These are phyloP conservation scores for Coemansia biformis DNA, from an alignment of 192 early-diverging fungal species.

Conservation along the genomic window DNA sequence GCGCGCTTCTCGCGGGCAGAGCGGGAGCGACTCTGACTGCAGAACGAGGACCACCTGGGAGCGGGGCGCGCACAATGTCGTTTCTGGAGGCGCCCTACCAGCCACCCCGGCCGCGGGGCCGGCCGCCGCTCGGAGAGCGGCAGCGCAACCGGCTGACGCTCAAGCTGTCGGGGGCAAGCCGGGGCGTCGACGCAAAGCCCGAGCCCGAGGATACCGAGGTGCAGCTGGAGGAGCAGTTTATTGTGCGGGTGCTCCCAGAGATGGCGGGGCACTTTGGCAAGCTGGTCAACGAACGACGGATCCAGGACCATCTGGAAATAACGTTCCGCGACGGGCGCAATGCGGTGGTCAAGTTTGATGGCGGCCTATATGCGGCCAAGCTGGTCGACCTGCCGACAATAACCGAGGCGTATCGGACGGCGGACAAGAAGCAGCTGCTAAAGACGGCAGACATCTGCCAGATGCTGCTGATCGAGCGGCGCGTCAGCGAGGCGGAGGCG, in stretches of 20 bases:
- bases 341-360: slow-evolving; percentile 22
- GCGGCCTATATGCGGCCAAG: slow-evolving; percentile 9
- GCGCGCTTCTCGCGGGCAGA: no score
- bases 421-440: slow-evolving; percentile 39
- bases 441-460: slow-evolving; percentile 48
- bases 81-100: not conserved
- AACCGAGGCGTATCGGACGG: slow-evolving; percentile 33
- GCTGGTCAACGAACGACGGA: slow-evolving; percentile 24
- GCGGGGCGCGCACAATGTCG: not conserved
- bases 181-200: slow-evolving; percentile 5
- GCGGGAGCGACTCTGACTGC: no score
- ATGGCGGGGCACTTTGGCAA: slow-evolving; percentile 27
- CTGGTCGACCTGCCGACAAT: slow-evolving; percentile 44
- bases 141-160: slow-evolving; percentile 44
- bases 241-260: slow-evolving; percentile 31
- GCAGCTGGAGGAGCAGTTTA: slow-evolving; percentile 41
- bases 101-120: slow-evolving; percentile 33
- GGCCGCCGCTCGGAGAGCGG: slow-evolving; percentile 37
- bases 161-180: slow-evolving; percentile 25
- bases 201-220: slow-evolving; percentile 20
- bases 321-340: slow-evolving; percentile 38
- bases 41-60: no score
- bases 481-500: slow-evolving; percentile 2
- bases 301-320: slow-evolving; percentile 33
- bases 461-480: slow-evolving; percentile 31